Evolutionary conservation across 352 stramenopile genomes (phyloP).

Genomic region (Phytophthora litchii): DNA sequence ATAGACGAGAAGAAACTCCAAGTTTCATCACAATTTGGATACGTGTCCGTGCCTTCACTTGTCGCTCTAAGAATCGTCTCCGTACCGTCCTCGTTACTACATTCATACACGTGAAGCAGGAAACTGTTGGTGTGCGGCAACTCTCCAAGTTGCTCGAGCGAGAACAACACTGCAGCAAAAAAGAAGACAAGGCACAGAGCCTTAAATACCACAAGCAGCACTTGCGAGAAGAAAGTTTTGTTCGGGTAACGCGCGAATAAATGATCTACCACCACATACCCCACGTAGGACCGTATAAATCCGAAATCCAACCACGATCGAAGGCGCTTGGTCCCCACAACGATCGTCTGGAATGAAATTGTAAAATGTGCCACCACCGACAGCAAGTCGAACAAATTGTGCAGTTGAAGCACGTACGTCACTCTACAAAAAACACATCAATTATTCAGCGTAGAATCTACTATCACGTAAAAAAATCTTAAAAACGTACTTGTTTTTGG

Average conservation of each 20-base stretch:
- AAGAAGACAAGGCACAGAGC: slow-evolving; percentile 82
- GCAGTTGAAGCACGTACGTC: slow-evolving; percentile 59
- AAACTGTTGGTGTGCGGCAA: slow-evolving; percentile 84
- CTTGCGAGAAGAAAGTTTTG: slow-evolving; percentile 83
- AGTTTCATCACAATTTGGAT: slow-evolving; percentile 69
- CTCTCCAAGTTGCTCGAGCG: slow-evolving; percentile 84
- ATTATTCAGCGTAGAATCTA: slow-evolving; percentile 3
- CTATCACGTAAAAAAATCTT: not conserved
- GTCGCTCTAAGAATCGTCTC: slow-evolving; percentile 60
- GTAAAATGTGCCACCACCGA: slow-evolving; percentile 85
- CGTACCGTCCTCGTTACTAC: slow-evolving; percentile 52
- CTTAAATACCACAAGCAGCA: slow-evolving; percentile 84
- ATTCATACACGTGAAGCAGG: slow-evolving; percentile 88
- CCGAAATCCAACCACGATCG: slow-evolving; percentile 89
- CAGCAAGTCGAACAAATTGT: slow-evolving; percentile 83
- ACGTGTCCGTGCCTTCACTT: slow-evolving; percentile 51
- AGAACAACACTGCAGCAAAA: slow-evolving; percentile 82
- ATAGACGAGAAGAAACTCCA: slow-evolving; percentile 90
- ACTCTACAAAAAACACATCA: slow-evolving; percentile 40
- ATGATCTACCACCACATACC: slow-evolving; percentile 79
- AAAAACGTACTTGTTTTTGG: slow-evolving; percentile 79
- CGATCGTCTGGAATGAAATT: slow-evolving; percentile 75
- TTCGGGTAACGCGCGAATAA: slow-evolving; percentile 74
- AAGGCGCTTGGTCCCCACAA: slow-evolving; percentile 48
- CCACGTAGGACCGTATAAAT: slow-evolving; percentile 85